Evolutionary conservation across 2,329 filamentous ascomycete species (phyloP), one percentile per base, ranked within the genome.

Genomic region (Fusarium sp.): DNA sequence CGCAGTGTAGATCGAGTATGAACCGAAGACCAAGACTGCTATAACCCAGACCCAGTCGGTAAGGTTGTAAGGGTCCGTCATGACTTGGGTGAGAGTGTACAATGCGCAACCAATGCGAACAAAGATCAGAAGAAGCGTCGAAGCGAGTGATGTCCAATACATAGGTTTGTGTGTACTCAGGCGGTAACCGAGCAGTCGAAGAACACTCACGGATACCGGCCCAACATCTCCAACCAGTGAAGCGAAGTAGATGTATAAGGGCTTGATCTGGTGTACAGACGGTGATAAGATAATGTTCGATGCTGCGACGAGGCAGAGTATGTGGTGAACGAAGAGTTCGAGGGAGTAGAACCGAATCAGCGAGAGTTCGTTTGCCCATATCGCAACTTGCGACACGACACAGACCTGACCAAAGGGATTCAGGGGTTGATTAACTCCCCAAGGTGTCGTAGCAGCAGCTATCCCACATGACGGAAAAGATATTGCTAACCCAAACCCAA

Each of bases 401-500:
- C 75, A 76, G 25, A 76, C 43, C 27, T 72, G 50, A 3, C 75
- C 75, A 1, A 67, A 55, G 5, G 37, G 47, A n/a, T 63, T 72
- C 30, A 76, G 49, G 42, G 59, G 59, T 6, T 72, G 62, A 13
- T 64, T 49, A 16, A 70, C 55, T 7, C 72, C 72, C 72, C 68
- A 75, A 1, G 67, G 57, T 8, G 75, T 74, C 3, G 65, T 74
- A 13, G 45, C 20, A 6, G 59, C 66, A 8, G 72, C 75, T 14
- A 67, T 40, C 8, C 68, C 8, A 43, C 71, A 76, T 1, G 62
- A 67, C 11, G 67, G 74, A 14, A 68, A 54, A 5, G 64, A 65
- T 20, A 74, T n/a, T 41, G 69, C 51, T 32, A 78, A 63, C 28
- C 79, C 76, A 50, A 80, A 73, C 41, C 79, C 40, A 43, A 63